phyloP scores from a whole-genome alignment of 78 protist genomes.

The Chrysochromulina tobinii region DNA sequence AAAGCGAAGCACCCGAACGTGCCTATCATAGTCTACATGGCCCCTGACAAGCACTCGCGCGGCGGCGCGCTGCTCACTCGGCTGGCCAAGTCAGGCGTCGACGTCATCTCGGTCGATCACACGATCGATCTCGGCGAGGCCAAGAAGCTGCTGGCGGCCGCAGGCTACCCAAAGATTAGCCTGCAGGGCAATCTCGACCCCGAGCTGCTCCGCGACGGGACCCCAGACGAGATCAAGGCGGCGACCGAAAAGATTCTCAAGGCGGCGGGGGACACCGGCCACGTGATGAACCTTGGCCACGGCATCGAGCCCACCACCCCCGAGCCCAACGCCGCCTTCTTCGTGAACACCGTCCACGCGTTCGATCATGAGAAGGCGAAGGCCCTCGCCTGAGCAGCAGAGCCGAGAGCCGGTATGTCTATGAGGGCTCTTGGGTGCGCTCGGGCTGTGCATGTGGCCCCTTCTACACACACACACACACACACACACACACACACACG shows the following conservation, averaged over 20 bases:
- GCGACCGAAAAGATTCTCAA: neutral
- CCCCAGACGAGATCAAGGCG: neutral
- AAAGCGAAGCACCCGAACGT: neutral
- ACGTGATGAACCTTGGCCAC: conserved; percentile 10
- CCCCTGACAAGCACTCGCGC: conserved; percentile 1
- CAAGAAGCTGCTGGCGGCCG: neutral
- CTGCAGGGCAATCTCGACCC: conserved; percentile 36
- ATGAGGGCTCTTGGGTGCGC: too few relatives aligned
- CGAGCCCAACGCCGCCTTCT: neutral
- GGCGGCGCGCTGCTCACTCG: neutral
- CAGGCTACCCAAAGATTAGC: neutral
- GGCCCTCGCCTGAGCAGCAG: too few relatives aligned
- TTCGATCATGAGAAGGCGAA: neutral
- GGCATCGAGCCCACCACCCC: conserved; percentile 31
- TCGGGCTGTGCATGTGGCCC: too few relatives aligned
- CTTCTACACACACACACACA: too few relatives aligned
- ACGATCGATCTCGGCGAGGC: neutral
- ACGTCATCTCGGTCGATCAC: neutral
- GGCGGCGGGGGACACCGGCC: neutral
- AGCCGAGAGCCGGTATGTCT: too few relatives aligned
- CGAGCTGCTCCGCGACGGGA: neutral
- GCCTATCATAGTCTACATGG: conserved; percentile 4
- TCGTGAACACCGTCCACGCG: neutral
- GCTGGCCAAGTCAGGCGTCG: neutral
- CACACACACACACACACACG: too few relatives aligned